A percentile compares a stretch with the other conserved stretches of the same genome.
phyloP scores from a whole-genome alignment of 192 early-diverging fungal genomes.

The Mycoemilia scoparia region DNA sequence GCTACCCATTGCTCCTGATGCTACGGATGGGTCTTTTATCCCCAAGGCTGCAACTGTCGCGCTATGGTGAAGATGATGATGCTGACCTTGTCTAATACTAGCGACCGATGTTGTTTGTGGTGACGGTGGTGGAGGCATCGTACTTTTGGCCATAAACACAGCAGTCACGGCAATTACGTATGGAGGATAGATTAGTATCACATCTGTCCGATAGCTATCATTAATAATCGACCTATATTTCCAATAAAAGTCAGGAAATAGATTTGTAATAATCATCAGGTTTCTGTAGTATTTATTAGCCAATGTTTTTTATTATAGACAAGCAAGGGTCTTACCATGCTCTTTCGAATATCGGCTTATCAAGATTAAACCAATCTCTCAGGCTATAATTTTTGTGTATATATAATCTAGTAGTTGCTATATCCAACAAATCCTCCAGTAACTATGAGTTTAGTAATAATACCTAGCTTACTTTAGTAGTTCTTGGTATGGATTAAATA shows the following conservation, averaged over 20 bases:
- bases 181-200: constrained; percentile 70
- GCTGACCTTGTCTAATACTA: constrained; percentile 18
- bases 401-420: no score
- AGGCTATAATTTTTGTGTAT: constrained; percentile 5
- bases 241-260: background rate
- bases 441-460: background rate
- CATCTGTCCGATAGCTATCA: constrained; percentile 64
- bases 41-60: no score
- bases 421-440: background rate
- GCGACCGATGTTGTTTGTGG: constrained; percentile 5
- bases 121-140: constrained; percentile 14
- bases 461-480: constrained; percentile 45
- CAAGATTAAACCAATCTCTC: constrained; percentile 11
- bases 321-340: constrained; percentile 29
- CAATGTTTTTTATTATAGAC: background rate
- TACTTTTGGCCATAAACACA: constrained; percentile 53
- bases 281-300: background rate
- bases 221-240: constrained; percentile 49
- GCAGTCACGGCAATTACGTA: constrained; percentile 73
- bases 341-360: constrained; percentile 22
- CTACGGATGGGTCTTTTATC: constrained; percentile 27
- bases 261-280: background rate
- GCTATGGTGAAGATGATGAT: no score
- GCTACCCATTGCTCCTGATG: constrained; percentile 11
- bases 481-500: constrained; percentile 75